Percentiles rank a stretch among this genome's conserved stretches.
Evolutionary conservation across 2,329 filamentous ascomycete species (phyloP).

Genomic region (Colletotrichum caudatum): DNA sequence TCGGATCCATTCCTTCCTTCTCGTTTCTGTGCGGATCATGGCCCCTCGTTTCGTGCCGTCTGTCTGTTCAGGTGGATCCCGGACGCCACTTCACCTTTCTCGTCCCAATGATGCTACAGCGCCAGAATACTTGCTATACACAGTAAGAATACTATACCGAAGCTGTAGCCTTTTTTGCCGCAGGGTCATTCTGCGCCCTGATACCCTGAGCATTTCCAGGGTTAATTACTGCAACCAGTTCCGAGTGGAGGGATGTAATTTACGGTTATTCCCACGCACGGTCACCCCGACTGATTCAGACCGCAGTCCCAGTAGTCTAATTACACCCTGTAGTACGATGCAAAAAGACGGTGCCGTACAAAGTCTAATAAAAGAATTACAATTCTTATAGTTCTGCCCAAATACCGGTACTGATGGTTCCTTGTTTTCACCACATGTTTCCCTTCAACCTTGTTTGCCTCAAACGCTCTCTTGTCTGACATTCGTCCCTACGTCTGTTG

Average conservation of each 20-base stretch:
- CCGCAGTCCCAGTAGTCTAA: background rate
- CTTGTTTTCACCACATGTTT: conserved; percentile 3
- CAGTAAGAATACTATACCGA: no score
- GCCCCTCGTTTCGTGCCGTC: conserved; percentile 2
- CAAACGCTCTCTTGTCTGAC: conserved; percentile 31
- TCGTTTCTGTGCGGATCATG: conserved; percentile 22
- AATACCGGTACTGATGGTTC: conserved; percentile 12
- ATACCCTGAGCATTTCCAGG: background rate
- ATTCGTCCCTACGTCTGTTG: conserved; percentile 12
- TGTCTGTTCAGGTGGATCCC: background rate
- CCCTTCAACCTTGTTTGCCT: conserved; percentile 24
- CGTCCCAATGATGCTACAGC: background rate
- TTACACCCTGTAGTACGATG: background rate
- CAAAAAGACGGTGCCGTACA: conserved; percentile 5
- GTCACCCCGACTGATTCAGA: conserved; percentile 7
- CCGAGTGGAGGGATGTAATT: background rate
- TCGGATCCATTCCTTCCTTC: background rate
- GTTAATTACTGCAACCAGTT: conserved; percentile 8
- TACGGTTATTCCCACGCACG: conserved; percentile 1
- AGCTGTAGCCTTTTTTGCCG: background rate
- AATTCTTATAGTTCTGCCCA: conserved; percentile 34
- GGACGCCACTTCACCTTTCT: background rate
- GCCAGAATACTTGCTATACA: background rate
- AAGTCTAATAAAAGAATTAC: conserved; percentile 20
- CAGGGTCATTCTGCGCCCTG: background rate